Evolutionary conservation across 2,329 filamentous ascomycete species (phyloP).

Genomic region (Fusarium transvaalense): DNA sequence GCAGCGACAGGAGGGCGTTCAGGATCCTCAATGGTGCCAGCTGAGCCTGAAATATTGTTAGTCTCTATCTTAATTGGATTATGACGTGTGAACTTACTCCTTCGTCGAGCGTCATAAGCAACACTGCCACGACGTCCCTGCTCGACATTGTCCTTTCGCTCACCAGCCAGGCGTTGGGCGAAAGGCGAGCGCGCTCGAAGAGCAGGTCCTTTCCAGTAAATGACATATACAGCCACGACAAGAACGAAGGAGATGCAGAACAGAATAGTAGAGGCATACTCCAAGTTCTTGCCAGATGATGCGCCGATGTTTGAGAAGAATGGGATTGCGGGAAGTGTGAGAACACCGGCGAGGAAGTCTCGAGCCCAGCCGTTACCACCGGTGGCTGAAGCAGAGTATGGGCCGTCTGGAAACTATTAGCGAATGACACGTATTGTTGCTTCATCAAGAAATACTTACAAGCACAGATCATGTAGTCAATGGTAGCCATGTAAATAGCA

Average conservation of each 20-base stretch:
- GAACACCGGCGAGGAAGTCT: constrained; percentile 78
- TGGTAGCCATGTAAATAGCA: constrained; percentile 80
- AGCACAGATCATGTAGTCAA: constrained; percentile 74
- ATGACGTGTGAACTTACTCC: constrained; percentile 44
- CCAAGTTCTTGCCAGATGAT: constrained; percentile 62
- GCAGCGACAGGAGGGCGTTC: constrained; percentile 31
- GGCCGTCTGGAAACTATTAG: constrained; percentile 57
- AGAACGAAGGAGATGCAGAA: constrained; percentile 72
- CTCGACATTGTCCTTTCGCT: constrained; percentile 48
- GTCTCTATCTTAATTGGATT: background rate
- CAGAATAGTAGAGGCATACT: constrained; percentile 73
- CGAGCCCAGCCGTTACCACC: constrained; percentile 81
- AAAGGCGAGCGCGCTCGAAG: constrained; percentile 73
- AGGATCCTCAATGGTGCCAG: constrained; percentile 16
- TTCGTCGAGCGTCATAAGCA: constrained; percentile 42
- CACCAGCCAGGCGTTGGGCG: constrained; percentile 70
- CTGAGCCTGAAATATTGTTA: constrained; percentile 44
- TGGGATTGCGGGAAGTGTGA: constrained; percentile 75
- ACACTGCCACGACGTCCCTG: constrained; percentile 51
- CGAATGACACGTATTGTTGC: rapidly evolving
- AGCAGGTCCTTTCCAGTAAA: constrained; percentile 73
- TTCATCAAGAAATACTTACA: constrained; percentile 14
- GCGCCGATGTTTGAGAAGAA: constrained; percentile 70
- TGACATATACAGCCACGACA: constrained; percentile 72
- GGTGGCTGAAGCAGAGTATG: constrained; percentile 79